Base-by-base conservation (phyloP, 495 filamentous ascomycete species). In the Hypomontagnella monticulosa region DNA sequence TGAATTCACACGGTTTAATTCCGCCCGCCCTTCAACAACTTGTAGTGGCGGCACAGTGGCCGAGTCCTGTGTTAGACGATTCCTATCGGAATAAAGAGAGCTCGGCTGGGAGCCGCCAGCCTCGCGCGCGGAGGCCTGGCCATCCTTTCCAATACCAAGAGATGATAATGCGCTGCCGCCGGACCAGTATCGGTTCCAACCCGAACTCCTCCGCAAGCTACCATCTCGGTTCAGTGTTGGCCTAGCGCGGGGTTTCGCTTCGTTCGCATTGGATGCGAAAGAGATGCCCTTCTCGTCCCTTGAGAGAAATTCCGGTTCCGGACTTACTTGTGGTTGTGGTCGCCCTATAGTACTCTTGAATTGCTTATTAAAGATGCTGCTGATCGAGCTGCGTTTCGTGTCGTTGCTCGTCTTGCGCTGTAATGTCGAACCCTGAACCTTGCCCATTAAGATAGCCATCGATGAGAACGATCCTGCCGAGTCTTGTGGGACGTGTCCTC, bases 111-210 rank as follows among this genome's bases (percentile, higher is more conserved):
- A 82, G 36, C 58, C 73, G 10, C 75, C 65, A n/a, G 70, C 83
- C 46, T 66, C 82, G 66, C 78, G 77, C 59, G 74, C 78, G 18
- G 77, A 82, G 47, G 43, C 34, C 15, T 65, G 70, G 42, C 64
- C 59, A 33, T 62, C 63, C 37, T 61, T 72, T 37, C 79, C 77
- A 46, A 84, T 80, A 19, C 83, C 83, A 11, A 85, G 70, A n/a
- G 84, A 76, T 42, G 81, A 81, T 33, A 83, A 60, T 1, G 80
- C 78, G 57, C 80, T 85, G 15, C 83, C 83, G 33, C 83, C 83
- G 14, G 83, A 87, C 82, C 84, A 87, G 66, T 87, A 87, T 15
- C 80, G 70, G 72, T 85, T 85, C 85, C 85, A 87, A 23, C 85
- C 84, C 5, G 84, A 87, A 60, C 83, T 85, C 61, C 84, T 79